Percentiles rank a stretch among this genome's conserved stretches.
phyloP scores from a whole-genome alignment of 345 rosid genomes.

The Camelina sativa region DNA sequence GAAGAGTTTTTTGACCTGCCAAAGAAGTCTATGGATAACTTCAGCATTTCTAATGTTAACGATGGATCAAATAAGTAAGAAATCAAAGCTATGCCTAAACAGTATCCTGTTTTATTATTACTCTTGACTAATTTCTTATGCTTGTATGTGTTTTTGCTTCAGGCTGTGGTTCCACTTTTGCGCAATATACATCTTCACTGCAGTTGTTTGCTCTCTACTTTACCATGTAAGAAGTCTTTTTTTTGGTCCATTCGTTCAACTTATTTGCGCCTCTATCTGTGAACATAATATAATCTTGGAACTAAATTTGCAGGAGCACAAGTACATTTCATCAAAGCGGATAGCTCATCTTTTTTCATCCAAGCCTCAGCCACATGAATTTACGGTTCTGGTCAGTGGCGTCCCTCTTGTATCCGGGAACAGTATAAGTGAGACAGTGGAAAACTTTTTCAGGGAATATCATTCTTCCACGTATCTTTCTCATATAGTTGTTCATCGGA shows the following conservation, averaged over 20 bases:
- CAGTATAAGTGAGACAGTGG: slow-evolving; percentile 68
- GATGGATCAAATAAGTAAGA: slow-evolving; percentile 81
- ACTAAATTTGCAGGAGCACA: slow-evolving; percentile 64
- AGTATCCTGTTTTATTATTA: background rate
- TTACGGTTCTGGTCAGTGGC: slow-evolving; percentile 74
- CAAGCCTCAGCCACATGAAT: slow-evolving; percentile 79
- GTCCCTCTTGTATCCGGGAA: slow-evolving; percentile 61
- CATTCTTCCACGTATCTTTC: slow-evolving; percentile 87
- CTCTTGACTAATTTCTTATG: background rate
- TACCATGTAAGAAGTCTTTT: slow-evolving; percentile 62
- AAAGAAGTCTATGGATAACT: slow-evolving; percentile 71
- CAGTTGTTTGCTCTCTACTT: slow-evolving; percentile 87
- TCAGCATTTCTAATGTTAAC: slow-evolving; percentile 85
- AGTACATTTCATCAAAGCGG: slow-evolving; percentile 64
- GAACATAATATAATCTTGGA: background rate
- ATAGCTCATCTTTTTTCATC: slow-evolving; percentile 68
- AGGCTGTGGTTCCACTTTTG: slow-evolving; percentile 97
- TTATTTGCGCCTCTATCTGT: background rate
- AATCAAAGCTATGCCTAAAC: background rate
- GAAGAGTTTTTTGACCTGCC: slow-evolving; percentile 63
- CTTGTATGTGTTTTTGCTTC: slow-evolving; percentile 44
- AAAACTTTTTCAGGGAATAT: slow-evolving; percentile 74
- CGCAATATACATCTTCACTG: slow-evolving; percentile 85
- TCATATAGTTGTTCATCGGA: slow-evolving; percentile 61
- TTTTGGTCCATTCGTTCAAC: slow-evolving; percentile 18